Percentiles rank a stretch among this genome's conserved stretches.
Conservation (phyloP, 2,329 filamentous ascomycete genomes). For the Arthrocladium fulminans region DNA sequence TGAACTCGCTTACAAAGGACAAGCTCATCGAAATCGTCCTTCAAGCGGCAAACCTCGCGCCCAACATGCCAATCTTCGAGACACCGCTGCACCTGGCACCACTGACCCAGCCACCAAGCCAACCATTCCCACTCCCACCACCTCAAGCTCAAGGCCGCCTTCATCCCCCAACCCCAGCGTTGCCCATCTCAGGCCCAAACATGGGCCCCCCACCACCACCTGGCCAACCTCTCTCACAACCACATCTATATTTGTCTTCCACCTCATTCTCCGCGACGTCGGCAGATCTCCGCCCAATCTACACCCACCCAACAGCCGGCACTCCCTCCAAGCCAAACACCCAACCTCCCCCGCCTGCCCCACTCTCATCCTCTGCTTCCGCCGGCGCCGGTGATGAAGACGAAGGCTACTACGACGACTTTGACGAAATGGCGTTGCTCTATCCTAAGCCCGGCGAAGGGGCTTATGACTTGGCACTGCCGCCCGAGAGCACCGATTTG, state of each 20-base stretch:
- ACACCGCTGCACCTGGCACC: constrained; percentile 11
- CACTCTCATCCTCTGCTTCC: neutral
- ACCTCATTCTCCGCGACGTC: constrained; percentile 20
- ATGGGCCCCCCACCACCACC: neutral
- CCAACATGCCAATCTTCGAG: constrained; percentile 21
- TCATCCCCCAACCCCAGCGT: neutral
- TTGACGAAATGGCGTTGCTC: constrained; percentile 48
- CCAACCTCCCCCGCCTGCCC: neutral
- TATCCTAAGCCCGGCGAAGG: constrained; percentile 54
- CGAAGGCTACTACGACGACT: constrained; percentile 39
- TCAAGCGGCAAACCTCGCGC: constrained; percentile 20
- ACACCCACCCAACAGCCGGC: constrained; percentile 12
- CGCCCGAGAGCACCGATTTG: constrained; percentile 50
- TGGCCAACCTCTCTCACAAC: neutral
- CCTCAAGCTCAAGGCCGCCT: constrained; percentile 4
- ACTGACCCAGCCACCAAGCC: neutral
- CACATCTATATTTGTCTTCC: constrained; percentile 10
- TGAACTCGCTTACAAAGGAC: constrained; percentile 20
- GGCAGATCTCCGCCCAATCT: constrained; percentile 11
- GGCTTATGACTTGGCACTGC: constrained; percentile 45
- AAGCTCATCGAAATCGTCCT: constrained; percentile 19
- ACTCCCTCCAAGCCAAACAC: constrained; percentile 4
- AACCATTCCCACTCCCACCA: constrained; percentile 7
- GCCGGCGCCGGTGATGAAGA: constrained; percentile 21
- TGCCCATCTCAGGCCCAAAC: neutral